Evolutionary conservation across 176 grass and related monocot species (phyloP), one percentile per base, ranked within the genome.

Genomic region (Zizania latifolia): DNA sequence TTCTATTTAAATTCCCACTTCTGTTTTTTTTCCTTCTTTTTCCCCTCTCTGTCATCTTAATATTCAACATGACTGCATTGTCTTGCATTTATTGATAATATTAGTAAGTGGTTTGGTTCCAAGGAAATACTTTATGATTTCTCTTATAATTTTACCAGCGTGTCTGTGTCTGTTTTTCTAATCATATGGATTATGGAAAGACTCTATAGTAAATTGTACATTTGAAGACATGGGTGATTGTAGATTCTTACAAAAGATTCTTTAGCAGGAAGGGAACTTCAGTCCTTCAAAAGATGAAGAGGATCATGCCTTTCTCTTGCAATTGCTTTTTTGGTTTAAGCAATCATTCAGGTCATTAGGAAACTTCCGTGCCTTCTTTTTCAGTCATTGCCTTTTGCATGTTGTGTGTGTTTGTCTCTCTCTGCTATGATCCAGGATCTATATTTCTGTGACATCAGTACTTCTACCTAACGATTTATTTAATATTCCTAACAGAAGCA

Each of bases 291-390:
- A 99, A 84, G 87, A 86, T 71, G 91, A 99, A 83, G 80, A 78
- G 74, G 87, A 94, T 82, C 86, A 92, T 71, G 92, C 89, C 37
- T 90, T 94, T 83, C 86, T 99, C 53, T 78, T 94, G 53, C 84
- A 99, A 72, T 88, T 99, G 78, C 86, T 99, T 81, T 86, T 92
- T 62, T 99, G 95, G 95, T 99, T 99, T 85, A 99, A 99, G 83
- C 89, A 94, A 78, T 94, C 95, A 81, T 99, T 94, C 91, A 99
- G 95, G 95, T 92, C 50, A 79, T 67, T 75, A 31, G 86, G 79
- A 72, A 29, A 71, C 53, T 86, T 58, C 35, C 11, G 68, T 69
- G 54, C 61, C 71, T 76, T 48, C 29, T 67, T 80, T 75, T 71
- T 61, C 58, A 51, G 34, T 73, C 45, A 65, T 83, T 82, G 23